Conservation (phyloP, 2,329 filamentous ascomycete species). For the Apiospora phragmitis region DNA sequence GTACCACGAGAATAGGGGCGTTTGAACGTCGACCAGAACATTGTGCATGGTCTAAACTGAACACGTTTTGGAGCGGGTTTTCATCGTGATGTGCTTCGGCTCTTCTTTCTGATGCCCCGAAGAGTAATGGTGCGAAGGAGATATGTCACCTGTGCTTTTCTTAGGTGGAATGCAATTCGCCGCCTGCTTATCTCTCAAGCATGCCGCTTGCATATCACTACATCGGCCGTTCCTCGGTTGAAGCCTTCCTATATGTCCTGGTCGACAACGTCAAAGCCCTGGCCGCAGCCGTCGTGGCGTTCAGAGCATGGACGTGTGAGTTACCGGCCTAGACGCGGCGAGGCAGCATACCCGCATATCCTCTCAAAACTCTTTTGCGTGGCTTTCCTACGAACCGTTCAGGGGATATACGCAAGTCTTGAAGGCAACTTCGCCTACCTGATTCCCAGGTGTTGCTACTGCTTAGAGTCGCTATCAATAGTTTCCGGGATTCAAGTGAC, state of each 20-base stretch:
- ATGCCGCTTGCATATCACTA: not conserved
- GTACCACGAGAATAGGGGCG: not conserved
- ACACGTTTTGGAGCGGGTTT: not conserved
- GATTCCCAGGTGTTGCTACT: not conserved
- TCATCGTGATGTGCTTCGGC: not conserved
- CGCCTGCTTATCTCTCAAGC: not conserved
- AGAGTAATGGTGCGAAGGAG: too few species aligned
- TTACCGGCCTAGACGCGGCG: constrained; percentile 42
- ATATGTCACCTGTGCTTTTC: not conserved
- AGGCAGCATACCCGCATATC: constrained; percentile 48
- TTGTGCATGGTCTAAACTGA: not conserved
- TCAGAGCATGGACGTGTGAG: too few species aligned
- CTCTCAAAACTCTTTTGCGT: too few species aligned
- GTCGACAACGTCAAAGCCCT: constrained; percentile 60
- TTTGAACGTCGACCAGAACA: not conserved
- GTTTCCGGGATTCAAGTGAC: not conserved
- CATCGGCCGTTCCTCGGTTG: too few species aligned
- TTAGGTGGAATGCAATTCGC: not conserved
- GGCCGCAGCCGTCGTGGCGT: too few species aligned
- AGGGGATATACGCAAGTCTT: too few species aligned
- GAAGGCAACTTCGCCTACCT: too few species aligned
- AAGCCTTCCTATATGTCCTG: constrained; percentile 36
- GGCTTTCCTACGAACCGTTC: too few species aligned
- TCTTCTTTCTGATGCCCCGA: too few species aligned
- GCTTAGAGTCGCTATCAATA: not conserved